A percentile compares a stretch with the other conserved stretches of the same genome.
These are phyloP conservation scores for Penicillium egyptiacum DNA, from an alignment of 495 filamentous ascomycete genomes.

Conservation along the genomic window DNA sequence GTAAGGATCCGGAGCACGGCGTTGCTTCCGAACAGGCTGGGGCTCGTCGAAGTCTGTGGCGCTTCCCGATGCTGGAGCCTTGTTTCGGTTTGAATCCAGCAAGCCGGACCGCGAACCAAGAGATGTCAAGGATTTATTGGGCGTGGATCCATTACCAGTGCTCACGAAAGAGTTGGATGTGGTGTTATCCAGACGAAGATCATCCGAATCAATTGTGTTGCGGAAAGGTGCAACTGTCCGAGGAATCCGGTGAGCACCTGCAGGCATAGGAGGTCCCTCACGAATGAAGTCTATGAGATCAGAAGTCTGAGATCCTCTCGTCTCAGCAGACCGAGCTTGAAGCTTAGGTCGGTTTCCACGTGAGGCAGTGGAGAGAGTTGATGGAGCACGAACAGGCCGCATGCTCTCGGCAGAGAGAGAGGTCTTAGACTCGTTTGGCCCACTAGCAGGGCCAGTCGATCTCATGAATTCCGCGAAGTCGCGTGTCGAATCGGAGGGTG, in stretches of 20 bases:
- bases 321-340: constrained; percentile 70
- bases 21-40: constrained; percentile 60
- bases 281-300: constrained; percentile 95
- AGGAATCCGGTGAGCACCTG: constrained; percentile 65
- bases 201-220: constrained; percentile 81
- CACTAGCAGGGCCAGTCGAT: constrained; percentile 60
- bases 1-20: constrained; percentile 83
- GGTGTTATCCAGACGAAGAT: constrained; percentile 50
- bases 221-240: constrained; percentile 84
- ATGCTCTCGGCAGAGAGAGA: constrained; percentile 20
- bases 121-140: constrained; percentile 50
- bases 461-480: constrained; percentile 88
- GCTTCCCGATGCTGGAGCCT: constrained; percentile 17
- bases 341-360: constrained; percentile 44
- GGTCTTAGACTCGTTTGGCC: neutral
- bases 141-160: constrained; percentile 43
- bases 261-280: constrained; percentile 64
- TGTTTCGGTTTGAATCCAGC: constrained; percentile 42
- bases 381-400: constrained; percentile 23
- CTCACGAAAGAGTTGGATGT: constrained; percentile 42
- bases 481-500: constrained; percentile 58
- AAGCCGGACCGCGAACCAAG: constrained; percentile 60
- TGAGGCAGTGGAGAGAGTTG: constrained; percentile 8
- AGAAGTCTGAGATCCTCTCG: constrained; percentile 63
- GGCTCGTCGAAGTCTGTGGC: constrained; percentile 26